phyloP scores from a whole-genome alignment of 78 protist genomes.

The Monosiga brevicollis region DNA sequence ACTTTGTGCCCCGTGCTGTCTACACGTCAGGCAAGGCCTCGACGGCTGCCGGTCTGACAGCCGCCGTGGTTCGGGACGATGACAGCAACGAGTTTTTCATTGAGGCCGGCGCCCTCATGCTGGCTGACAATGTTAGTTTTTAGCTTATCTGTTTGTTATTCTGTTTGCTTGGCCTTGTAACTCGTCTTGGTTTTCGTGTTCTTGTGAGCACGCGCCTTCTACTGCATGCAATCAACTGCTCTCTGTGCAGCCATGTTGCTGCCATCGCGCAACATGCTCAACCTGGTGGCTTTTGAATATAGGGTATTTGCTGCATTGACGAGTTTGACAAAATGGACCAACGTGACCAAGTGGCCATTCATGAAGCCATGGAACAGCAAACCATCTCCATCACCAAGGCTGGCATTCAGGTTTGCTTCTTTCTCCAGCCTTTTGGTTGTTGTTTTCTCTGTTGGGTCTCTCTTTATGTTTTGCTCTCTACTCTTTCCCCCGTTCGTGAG shows the following conservation, averaged over 20 bases:
- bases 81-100: slow-evolving; percentile 96
- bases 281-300: too few relatives aligned
- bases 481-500: too few relatives aligned
- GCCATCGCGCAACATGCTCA: too few relatives aligned
- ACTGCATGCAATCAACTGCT: too few relatives aligned
- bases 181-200: neutral
- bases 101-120: slow-evolving; percentile 99
- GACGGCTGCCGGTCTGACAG: slow-evolving; percentile 95
- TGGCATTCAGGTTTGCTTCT: slow-evolving; percentile 80
- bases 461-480: too few relatives aligned
- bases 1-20: slow-evolving; percentile 92
- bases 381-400: slow-evolving; percentile 99
- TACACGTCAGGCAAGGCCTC: slow-evolving; percentile 95
- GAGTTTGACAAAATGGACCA: slow-evolving; percentile 98
- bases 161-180: neutral
- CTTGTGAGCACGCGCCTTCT: too few relatives aligned
- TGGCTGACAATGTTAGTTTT: slow-evolving; percentile 86
- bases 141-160: neutral
- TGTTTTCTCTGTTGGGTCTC: too few relatives aligned
- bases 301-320: slow-evolving; percentile 98
- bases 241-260: too few relatives aligned
- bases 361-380: slow-evolving; percentile 99
- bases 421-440: too few relatives aligned
- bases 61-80: slow-evolving; percentile 87
- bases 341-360: slow-evolving; percentile 93